Conservation (phyloP, 139 green algal species). For the Edaphochlamys debaryana region DNA sequence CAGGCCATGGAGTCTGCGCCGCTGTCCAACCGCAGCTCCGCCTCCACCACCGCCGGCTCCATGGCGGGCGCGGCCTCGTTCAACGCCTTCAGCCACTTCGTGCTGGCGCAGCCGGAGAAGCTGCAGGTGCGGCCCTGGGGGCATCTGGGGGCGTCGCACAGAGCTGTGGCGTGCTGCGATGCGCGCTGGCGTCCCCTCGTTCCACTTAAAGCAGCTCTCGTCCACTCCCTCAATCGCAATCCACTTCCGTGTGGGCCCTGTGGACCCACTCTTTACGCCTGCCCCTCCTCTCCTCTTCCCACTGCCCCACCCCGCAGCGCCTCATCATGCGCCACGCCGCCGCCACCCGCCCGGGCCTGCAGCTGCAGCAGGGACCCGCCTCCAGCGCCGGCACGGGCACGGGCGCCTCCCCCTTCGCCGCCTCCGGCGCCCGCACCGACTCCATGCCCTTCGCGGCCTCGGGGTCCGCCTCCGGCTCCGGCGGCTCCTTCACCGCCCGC, state of each 20-base stretch:
- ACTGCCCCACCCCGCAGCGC: not conserved
- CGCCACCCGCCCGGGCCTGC: not conserved
- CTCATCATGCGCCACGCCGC: slow-evolving; percentile 35
- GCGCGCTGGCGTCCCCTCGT: too few relatives aligned
- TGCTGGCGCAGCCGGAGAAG: slow-evolving; percentile 54
- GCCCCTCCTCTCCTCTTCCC: too few relatives aligned
- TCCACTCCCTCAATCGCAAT: too few relatives aligned
- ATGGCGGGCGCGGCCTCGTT: not conserved
- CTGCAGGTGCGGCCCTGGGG: slow-evolving; percentile 26
- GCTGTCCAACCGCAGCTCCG: slow-evolving; percentile 8
- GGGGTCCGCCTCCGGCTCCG: too few relatives aligned
- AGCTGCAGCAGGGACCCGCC: not conserved
- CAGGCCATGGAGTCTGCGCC: slow-evolving; percentile 31
- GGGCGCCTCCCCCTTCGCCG: not conserved
- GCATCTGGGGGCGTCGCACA: too few relatives aligned
- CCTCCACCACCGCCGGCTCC: not conserved
- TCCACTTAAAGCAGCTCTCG: too few relatives aligned
- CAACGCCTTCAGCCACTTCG: slow-evolving; percentile 24
- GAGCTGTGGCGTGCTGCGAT: too few relatives aligned
- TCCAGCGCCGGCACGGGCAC: not conserved
- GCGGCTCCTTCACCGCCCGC: not conserved
- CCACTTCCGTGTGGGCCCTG: too few relatives aligned
- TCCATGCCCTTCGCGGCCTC: too few relatives aligned
- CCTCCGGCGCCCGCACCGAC: not conserved
- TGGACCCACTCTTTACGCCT: too few relatives aligned